Conservation (phyloP, 768 basidiomycete species). For the Amanita rubescens region DNA sequence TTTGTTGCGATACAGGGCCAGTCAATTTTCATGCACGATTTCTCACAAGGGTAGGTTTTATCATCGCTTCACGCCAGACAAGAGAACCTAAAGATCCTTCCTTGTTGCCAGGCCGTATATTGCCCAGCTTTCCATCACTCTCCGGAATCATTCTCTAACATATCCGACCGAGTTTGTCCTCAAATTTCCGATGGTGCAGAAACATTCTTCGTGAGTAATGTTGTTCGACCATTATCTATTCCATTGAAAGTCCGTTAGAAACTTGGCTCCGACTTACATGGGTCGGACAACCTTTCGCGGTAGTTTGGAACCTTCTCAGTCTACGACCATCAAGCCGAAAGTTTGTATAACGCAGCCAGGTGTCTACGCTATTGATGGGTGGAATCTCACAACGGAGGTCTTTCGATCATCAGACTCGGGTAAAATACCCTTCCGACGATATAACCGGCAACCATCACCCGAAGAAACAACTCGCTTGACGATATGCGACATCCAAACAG, state of each 20-base stretch:
- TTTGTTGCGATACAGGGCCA: conserved; percentile 41
- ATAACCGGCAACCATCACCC: conserved; percentile 25
- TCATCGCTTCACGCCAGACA: not conserved
- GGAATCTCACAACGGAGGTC: conserved; percentile 50
- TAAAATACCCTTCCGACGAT: conserved; percentile 22
- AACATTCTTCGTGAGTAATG: not conserved
- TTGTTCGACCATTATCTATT: not conserved
- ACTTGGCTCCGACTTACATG: conserved; percentile 45
- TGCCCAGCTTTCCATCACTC: conserved; percentile 42
- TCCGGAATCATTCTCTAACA: conserved; percentile 71
- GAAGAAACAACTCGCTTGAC: conserved; percentile 23
- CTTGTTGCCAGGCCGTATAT: conserved; percentile 41
- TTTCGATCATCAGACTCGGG: not conserved
- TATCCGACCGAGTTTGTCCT: conserved; percentile 27
- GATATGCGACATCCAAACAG: conserved; percentile 21
- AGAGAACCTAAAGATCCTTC: not conserved
- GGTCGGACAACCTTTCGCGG: conserved; percentile 67
- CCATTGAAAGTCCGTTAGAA: not conserved
- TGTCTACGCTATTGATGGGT: conserved; percentile 54
- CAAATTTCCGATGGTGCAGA: conserved; percentile 16
- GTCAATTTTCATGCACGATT: conserved; percentile 51
- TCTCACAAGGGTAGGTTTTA: conserved; percentile 55
- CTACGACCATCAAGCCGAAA: conserved; percentile 35
- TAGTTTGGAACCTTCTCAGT: conserved; percentile 41
- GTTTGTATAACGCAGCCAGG: conserved; percentile 62